Percentiles rank a stretch among this genome's conserved stretches.
Evolutionary conservation across 1,284 basidiomycete species (phyloP).

Genomic region (Boletus hoseneyae): DNA sequence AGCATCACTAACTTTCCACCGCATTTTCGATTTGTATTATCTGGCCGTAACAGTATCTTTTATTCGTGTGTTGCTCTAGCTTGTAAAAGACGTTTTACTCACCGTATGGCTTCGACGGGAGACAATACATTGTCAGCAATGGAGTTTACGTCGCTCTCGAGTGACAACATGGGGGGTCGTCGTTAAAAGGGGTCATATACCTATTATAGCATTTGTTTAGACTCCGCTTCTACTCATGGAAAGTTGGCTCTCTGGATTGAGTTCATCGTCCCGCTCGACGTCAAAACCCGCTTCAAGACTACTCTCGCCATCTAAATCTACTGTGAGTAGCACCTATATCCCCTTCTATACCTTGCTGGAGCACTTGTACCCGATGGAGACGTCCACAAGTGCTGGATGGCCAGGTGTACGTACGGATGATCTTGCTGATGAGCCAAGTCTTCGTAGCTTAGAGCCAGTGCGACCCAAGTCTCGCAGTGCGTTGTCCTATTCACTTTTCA

Average conservation of each 20-base stretch:
- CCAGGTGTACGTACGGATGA: conserved; percentile 16
- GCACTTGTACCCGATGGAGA: not conserved
- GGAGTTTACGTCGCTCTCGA: too few species aligned
- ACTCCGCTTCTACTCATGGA: conserved; percentile 21
- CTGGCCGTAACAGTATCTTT: too few species aligned
- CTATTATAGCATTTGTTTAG: conserved; percentile 12
- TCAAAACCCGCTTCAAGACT: conserved; percentile 23
- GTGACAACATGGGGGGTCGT: too few species aligned
- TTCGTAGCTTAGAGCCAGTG: conserved; percentile 17
- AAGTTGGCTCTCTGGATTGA: conserved; percentile 4
- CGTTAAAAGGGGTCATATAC: conserved; percentile 16
- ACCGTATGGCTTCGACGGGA: too few species aligned
- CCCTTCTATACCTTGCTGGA: not conserved
- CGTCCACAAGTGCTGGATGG: conserved; percentile 21
- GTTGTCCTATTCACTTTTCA: conserved; percentile 4
- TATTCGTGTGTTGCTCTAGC: too few species aligned
- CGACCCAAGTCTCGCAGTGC: conserved; percentile 25
- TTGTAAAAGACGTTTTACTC: too few species aligned
- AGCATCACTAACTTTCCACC: not conserved
- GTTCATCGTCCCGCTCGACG: conserved; percentile 28
- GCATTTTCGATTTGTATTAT: conserved; percentile 4
- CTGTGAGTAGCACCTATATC: conserved; percentile 19
- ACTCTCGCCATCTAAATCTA: conserved; percentile 7
- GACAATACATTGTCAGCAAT: too few species aligned
- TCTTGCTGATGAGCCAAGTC: conserved; percentile 16